Percentiles rank a stretch among this genome's conserved stretches.
Conservation (phyloP, 2,329 filamentous ascomycete genomes). For the Bipolaris sorokiniana region DNA sequence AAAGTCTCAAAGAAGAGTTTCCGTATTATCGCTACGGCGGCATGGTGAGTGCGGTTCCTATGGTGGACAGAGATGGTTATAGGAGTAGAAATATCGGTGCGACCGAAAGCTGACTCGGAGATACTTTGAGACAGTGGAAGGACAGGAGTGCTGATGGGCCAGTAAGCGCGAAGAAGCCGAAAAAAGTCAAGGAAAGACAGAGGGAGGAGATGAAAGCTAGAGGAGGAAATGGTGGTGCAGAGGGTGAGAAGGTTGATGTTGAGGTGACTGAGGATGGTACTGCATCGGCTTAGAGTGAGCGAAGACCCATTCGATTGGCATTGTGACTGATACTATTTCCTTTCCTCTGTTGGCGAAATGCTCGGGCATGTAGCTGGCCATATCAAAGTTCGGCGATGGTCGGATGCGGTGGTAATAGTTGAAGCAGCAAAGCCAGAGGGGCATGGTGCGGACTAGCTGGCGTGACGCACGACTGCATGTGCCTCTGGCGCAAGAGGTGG, state of each 20-base stretch:
- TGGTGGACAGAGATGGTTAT: not conserved
- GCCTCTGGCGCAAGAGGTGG: not conserved
- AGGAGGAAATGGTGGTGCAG: not conserved
- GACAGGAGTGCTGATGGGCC: conserved; percentile 49
- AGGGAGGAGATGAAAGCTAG: conserved; percentile 18
- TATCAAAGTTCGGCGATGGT: not conserved
- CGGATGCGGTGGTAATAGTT: not conserved
- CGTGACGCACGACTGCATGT: not conserved
- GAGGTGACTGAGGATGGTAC: not conserved
- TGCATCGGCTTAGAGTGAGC: not conserved
- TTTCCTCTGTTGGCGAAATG: not conserved
- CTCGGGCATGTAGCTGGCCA: not conserved
- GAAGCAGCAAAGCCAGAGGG: not conserved
- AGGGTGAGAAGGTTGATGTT: not conserved
- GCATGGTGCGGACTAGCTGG: not conserved
- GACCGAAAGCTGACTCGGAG: conserved; percentile 12
- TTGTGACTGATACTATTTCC: not conserved
- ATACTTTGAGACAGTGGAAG: conserved; percentile 46
- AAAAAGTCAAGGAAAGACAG: conserved; percentile 47
- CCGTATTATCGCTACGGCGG: conserved; percentile 38
- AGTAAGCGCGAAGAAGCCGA: conserved; percentile 52
- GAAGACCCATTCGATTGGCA: not conserved
- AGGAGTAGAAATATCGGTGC: not conserved
- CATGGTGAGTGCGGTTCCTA: conserved; percentile 32
- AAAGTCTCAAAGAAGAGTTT: conserved; percentile 23